Evolutionary conservation across 2,329 filamentous ascomycete species (phyloP).

Genomic region (Truncatella angustata): DNA sequence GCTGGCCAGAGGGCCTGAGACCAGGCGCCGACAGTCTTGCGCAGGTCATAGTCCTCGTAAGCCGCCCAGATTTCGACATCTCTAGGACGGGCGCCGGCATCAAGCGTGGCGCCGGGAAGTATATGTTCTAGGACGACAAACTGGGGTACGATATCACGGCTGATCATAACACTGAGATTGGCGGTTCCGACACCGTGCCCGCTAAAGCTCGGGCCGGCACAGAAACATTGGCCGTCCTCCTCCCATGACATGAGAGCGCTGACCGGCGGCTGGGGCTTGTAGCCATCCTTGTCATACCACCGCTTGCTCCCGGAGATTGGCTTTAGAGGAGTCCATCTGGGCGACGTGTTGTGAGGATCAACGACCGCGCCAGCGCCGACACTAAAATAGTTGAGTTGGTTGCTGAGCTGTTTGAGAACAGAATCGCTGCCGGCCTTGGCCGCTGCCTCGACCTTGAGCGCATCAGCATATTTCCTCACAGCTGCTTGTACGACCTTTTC

Average conservation of each 20-base stretch:
- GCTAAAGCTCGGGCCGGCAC: slow-evolving; percentile 52
- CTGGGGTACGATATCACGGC: slow-evolving; percentile 59
- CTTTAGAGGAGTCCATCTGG: slow-evolving; percentile 43
- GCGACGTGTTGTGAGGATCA: slow-evolving; percentile 59
- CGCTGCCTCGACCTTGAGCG: slow-evolving; percentile 45
- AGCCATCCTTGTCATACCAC: slow-evolving; percentile 24
- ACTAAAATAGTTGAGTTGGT: slow-evolving; percentile 73
- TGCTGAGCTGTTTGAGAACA: slow-evolving; percentile 42
- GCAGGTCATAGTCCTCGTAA: slow-evolving; percentile 45
- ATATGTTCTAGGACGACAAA: slow-evolving; percentile 74
- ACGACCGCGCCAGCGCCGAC: slow-evolving; percentile 63
- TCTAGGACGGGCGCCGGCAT: slow-evolving; percentile 61
- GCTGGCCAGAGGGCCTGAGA: slow-evolving; percentile 39
- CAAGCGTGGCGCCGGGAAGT: slow-evolving; percentile 56
- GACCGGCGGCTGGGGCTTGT: slow-evolving; percentile 35
- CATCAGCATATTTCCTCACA: slow-evolving; percentile 41
- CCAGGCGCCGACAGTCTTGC: slow-evolving; percentile 41
- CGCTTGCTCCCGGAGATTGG: slow-evolving; percentile 22
- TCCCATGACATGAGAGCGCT: slow-evolving; percentile 68
- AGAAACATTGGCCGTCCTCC: slow-evolving; percentile 87
- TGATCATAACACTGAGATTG: slow-evolving; percentile 59
- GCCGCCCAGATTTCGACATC: slow-evolving; percentile 70
- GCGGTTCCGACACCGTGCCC: slow-evolving; percentile 54
- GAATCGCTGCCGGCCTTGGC: slow-evolving; percentile 45
- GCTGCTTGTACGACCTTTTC: slow-evolving; percentile 37